Evolutionary conservation across 2,329 filamentous ascomycete species (phyloP), one percentile per base, ranked within the genome.

Genomic region (Mollisiaceae sp.): DNA sequence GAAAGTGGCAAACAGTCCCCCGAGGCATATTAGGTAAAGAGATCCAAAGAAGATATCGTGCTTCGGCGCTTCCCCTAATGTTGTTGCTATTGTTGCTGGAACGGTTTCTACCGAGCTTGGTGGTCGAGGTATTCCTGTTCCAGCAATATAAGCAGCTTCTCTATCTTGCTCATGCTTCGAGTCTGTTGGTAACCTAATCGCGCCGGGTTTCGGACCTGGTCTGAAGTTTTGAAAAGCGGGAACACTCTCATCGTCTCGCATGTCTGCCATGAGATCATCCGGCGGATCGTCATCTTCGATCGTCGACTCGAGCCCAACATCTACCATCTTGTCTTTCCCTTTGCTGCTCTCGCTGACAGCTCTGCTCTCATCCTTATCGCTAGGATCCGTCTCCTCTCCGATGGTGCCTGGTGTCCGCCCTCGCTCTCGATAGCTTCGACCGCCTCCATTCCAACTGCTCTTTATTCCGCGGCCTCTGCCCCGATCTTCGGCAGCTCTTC

Each of bases 21-120:
- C 93, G 61, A 97, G 81, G 39, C 89, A 89, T 72, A 98, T 95
- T 57, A 97, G 80, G 77, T 94, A 99, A 52, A 97, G 83, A 79
- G 92, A 94, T 4, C 91, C 92, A 84, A 95, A 99, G 79, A 98
- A 97, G 5, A 89, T 84, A 77, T 99, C 95, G 77, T 98, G 93
- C 59, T 86, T 85, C 66, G 93, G 93, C 24, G 91, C 85, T 74
- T 94, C 90, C 59, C 85, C 84, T 47, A 89, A 84, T 4, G 86
- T 81, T 12, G 85, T 80, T 27, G 86, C 82, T 38, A 88, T 82
- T 0, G 85, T 82, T 32, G 83, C 82, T 56, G 86, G 86, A 20
- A 85, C 80, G n/a, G 82, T 85, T 36, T 70, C 71, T 2, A 71
- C 65, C 18, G 72, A 72, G 54, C 74, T 76, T 54, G 74, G 71